These are phyloP conservation scores for Casaregolazyma lundiana DNA, from an alignment of 1,139 yeast species.

Conservation along the genomic window DNA sequence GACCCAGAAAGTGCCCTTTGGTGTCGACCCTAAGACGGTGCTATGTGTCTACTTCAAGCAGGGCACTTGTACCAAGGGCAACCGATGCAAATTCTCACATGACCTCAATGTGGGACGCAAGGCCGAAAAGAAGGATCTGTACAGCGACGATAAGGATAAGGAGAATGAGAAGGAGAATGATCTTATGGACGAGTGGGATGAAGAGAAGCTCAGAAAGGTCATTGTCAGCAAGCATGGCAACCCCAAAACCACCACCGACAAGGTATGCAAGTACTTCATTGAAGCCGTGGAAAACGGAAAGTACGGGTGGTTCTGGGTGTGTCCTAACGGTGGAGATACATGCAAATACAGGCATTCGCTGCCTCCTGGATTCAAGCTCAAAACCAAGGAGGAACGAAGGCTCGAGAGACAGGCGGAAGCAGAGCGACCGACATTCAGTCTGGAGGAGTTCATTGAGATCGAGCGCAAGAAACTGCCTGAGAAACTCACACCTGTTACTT, in stretches of 20 bases:
- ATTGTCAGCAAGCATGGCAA: slow-evolving; percentile 91
- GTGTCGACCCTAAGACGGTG: slow-evolving; percentile 95
- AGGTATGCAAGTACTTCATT: slow-evolving; percentile 86
- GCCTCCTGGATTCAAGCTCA: slow-evolving; percentile 94
- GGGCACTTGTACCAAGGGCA: slow-evolving; percentile 85
- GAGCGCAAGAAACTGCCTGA: slow-evolving; percentile 83
- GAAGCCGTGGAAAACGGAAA: slow-evolving; percentile 97
- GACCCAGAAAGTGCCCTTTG: slow-evolving; percentile 87
- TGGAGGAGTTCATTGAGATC: slow-evolving; percentile 93
- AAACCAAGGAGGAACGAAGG: slow-evolving; percentile 93
- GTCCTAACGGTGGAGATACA: slow-evolving; percentile 90
- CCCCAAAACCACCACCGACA: slow-evolving; percentile 90
- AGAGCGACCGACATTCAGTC: slow-evolving; percentile 80
- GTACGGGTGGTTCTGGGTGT: slow-evolving; percentile 98
- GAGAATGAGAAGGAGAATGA: slow-evolving; percentile 74
- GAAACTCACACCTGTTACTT: slow-evolving; percentile 81
- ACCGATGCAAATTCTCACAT: slow-evolving; percentile 91
- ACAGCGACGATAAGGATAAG: slow-evolving; percentile 74
- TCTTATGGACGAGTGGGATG: slow-evolving; percentile 97
- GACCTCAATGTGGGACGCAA: slow-evolving; percentile 83
- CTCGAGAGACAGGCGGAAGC: slow-evolving; percentile 84
- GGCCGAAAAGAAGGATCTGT: slow-evolving; percentile 85
- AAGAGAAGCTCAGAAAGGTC: slow-evolving; percentile 84
- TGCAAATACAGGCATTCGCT: slow-evolving; percentile 96
- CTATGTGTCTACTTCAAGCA: slow-evolving; percentile 87